Evolutionary conservation across 2,329 filamentous ascomycete species (phyloP), one percentile per base, ranked within the genome.

Genomic region (Botrytis medusae): DNA sequence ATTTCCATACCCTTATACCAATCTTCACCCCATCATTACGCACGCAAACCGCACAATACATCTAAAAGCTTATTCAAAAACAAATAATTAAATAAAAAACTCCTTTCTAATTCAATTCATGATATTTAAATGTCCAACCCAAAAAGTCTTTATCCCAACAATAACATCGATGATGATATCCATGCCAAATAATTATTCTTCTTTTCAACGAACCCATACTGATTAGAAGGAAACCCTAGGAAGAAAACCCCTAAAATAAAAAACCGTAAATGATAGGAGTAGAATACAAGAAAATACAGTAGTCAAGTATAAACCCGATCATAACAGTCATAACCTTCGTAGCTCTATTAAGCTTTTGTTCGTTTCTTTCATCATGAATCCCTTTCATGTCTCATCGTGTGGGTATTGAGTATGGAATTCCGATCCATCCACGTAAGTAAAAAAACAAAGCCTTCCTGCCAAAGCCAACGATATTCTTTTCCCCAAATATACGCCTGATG

Each of bases 291-390:
- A 65, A 71, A 48, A 57, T 57, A 68, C 46, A 40, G n/a, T 40
- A 61, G 64, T 67, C 69, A 71, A 71, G 69, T 71, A 71, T 71
- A 57, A 65, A 71, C 69, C 69, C 69, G 61, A 65, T 65, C 59
- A 65, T 65, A 71, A 65, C 69, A 71, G 69, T 71, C 69, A 65
- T 71, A 71, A 71, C 46, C 60, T 54, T 71, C 69, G 60, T 68
- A 68, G 64, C 64, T 68, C 64, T 71, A 65, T 71, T 51, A 71
- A 71, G 69, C 69, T 51, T 71, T 46, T 71, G 57, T 62, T 63
- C 69, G 59, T 71, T 44, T 48, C 42, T 71, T 48, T 71, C 59
- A 42, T 46, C 67, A 65, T 54, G 51, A 54, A 29, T n/a, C 51
- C 51, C 25, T 54, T 54, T 54, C 51, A 54, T 57, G 34, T 68